A percentile compares a stretch with the other conserved stretches of the same genome.
These are phyloP conservation scores for Crepidotus variabilis DNA, from an alignment of 768 basidiomycete genomes.

Conservation along the genomic window DNA sequence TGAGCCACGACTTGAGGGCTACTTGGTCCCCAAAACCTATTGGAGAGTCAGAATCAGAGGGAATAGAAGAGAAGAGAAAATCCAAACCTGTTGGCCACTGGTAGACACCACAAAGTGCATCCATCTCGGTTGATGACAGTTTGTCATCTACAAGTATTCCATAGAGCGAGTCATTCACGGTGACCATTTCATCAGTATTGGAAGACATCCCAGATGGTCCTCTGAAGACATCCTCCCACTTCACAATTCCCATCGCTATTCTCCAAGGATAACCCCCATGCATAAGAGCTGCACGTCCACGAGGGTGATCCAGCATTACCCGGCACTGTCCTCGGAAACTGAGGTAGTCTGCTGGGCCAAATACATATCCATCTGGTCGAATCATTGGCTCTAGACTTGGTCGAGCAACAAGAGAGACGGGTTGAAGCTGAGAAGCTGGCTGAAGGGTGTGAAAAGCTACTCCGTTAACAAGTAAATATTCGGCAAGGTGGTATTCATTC, in stretches of 20 bases:
- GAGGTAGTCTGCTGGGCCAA: slow-evolving; percentile 3
- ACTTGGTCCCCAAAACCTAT: not conserved
- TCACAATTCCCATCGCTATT: slow-evolving; percentile 2
- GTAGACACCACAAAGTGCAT: slow-evolving; percentile 2
- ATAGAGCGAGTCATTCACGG: not conserved
- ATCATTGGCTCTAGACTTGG: not conserved
- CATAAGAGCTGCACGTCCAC: slow-evolving; percentile 10
- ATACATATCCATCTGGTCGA: slow-evolving; percentile 1
- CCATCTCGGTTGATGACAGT: not conserved
- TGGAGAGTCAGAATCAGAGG: not conserved
- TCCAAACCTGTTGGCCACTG: slow-evolving; percentile 1
- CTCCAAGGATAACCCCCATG: slow-evolving; percentile 12
- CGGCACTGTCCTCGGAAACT: slow-evolving; percentile 1
- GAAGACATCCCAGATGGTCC: slow-evolving; percentile 8
- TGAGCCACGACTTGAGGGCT: not conserved
- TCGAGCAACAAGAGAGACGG: not conserved
- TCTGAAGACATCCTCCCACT: slow-evolving; percentile 6
- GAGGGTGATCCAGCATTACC: slow-evolving; percentile 6
- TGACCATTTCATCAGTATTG: not conserved
- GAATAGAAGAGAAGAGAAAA: not conserved
- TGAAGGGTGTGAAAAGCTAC: slow-evolving; percentile 5
- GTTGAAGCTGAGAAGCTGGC: not conserved
- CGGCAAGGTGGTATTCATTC: slow-evolving; percentile 2
- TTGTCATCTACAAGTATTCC: slow-evolving; percentile 2
- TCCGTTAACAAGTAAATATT: not conserved